Evolutionary conservation across 768 basidiomycete species (phyloP).

Genomic region (Mycena albidolilacea): DNA sequence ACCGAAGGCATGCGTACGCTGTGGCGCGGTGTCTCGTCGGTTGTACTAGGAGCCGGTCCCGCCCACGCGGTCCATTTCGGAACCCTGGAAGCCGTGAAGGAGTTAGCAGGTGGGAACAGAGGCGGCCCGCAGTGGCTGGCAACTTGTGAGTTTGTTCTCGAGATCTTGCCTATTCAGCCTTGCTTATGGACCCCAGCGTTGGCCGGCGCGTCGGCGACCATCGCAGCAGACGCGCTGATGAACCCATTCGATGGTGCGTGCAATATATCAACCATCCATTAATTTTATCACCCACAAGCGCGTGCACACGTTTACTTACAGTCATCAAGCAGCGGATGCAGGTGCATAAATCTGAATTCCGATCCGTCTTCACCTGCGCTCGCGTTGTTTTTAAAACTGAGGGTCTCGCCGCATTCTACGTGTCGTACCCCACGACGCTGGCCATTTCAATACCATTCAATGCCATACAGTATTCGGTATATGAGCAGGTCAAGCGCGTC

Average conservation of each 20-base stretch:
- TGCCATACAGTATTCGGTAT: constrained; percentile 97
- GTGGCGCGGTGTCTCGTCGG: constrained; percentile 97
- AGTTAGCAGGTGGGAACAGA: constrained; percentile 90
- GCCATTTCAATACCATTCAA: constrained; percentile 98
- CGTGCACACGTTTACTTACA: constrained; percentile 51
- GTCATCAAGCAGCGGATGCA: constrained; percentile 99
- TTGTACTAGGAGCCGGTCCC: constrained; percentile 96
- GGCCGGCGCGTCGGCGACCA: constrained; percentile 95
- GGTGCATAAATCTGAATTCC: constrained; percentile 92
- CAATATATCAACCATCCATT: background rate
- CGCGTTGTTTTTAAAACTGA: constrained; percentile 87
- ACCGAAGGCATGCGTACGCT: constrained; percentile 93
- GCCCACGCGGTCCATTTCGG: constrained; percentile 99
- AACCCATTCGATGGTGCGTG: constrained; percentile 97
- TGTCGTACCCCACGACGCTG: constrained; percentile 98
- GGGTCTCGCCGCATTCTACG: constrained; percentile 93
- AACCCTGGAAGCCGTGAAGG: constrained; percentile 94
- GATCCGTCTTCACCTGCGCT: constrained; percentile 89
- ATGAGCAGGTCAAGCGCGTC: constrained; percentile 91
- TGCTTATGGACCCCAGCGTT: constrained; percentile 66
- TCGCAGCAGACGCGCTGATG: constrained; percentile 97
- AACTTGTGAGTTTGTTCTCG: constrained; percentile 75
- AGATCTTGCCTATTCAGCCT: constrained; percentile 13
- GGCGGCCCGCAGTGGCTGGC: constrained; percentile 87
- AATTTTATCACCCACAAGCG: constrained; percentile 36